Evolutionary conservation across 2,329 filamentous ascomycete genomes (phyloP), one percentile per base, ranked within the genome.

Genomic region (Claviceps monticola): DNA sequence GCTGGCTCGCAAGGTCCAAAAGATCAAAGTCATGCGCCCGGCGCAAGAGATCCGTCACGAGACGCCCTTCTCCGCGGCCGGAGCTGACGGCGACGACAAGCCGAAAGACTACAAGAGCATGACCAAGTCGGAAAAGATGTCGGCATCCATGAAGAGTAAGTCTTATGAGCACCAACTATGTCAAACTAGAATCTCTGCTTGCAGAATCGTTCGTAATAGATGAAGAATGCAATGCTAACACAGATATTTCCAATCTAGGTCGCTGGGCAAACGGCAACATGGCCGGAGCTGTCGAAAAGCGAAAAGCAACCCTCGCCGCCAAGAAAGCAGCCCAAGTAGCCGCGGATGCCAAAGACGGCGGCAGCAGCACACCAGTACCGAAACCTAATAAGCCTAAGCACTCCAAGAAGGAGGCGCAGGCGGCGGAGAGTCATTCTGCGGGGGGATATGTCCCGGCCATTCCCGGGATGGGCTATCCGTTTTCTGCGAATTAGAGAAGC

Each of bases 71-170:
- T 63, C 57, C 16, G 48, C 52, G 17, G 51, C 56, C 23, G 53
- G 50, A 4, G 66, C 63, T 4, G 66, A 67, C 11, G 64, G 59
- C 14, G 70, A 72, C 26, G 70, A 74, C 53, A 59, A 62, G 17
- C 61, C 57, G 46, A 80, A 80, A 66, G 75, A 79, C 50, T 81
- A 81, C 58, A 73, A 74, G 38, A 70, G 74, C 44, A 80, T 81
- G 77, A 80, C 76, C 47, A 82, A 82, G 66, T 79, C 76, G 34
- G 78, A 82, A 65, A 82, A 82, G 70, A 81, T 82, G 78, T 79
- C 75, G n/a, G 73, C 72, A 17, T 80, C 77, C 2, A 82, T 82
- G 78, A 79, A 79, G 68, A 76, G 78, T 80, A 68, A 67, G 73
- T 64, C 42, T 29, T 14, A 21, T 19, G 7, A 19, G 39, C 39